Evolutionary conservation across 75 land plant species (phyloP).

Genomic region (Ceratopteris richardii): DNA sequence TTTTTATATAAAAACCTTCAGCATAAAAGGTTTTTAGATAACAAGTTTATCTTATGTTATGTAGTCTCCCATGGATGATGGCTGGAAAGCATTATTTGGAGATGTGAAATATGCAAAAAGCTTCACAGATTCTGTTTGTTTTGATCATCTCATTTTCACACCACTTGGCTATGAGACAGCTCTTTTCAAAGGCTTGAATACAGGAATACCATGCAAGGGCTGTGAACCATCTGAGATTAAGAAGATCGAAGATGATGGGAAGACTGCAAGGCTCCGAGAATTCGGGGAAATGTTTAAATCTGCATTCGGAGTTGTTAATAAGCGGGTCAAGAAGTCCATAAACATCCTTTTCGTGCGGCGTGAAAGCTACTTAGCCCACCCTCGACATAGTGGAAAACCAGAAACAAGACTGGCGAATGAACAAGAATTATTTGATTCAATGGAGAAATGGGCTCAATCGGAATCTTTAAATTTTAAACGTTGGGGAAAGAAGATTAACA

Average conservation of each 20-base stretch:
- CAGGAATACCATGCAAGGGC: conserved; percentile 51
- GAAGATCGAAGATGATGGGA: conserved; percentile 34
- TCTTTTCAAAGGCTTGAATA: conserved; percentile 65
- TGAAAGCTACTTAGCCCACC: conserved; percentile 95
- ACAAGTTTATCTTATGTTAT: background rate
- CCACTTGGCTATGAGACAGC: conserved; percentile 92
- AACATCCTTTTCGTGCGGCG: conserved; percentile 80
- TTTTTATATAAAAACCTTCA: too few relatives aligned
- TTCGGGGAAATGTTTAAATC: conserved; percentile 90
- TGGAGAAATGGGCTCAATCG: conserved; percentile 45
- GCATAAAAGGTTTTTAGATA: too few relatives aligned
- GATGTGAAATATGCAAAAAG: conserved; percentile 68
- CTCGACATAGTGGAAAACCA: conserved; percentile 86
- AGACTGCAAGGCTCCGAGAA: conserved; percentile 76
- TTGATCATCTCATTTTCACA: conserved; percentile 63
- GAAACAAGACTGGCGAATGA: conserved; percentile 81
- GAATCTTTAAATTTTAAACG: conserved; percentile 6
- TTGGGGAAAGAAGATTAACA: conserved; percentile 24
- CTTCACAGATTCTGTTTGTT: conserved; percentile 73
- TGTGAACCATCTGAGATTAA: conserved; percentile 32
- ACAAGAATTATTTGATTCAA: conserved; percentile 56
- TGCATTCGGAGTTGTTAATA: conserved; percentile 46
- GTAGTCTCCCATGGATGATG: conserved; percentile 87
- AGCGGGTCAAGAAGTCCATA: conserved; percentile 9
- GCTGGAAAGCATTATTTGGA: conserved; percentile 81